Percentiles rank a stretch among this genome's conserved stretches.
These are phyloP conservation scores for Hyaloperonospora brassicae DNA, from an alignment of 352 stramenopile genomes.

Conservation along the genomic window DNA sequence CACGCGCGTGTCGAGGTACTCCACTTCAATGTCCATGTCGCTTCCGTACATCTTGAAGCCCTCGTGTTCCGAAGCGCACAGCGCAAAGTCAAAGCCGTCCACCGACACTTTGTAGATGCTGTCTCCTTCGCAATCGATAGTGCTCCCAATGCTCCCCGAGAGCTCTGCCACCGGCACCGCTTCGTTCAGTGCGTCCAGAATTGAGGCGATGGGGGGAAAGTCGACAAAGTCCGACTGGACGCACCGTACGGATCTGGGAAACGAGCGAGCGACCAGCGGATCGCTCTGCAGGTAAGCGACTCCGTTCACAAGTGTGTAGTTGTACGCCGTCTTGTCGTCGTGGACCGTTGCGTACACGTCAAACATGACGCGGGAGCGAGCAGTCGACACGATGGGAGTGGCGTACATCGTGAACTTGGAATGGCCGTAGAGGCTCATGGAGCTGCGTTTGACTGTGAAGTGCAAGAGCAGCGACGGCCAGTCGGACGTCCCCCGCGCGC, in stretches of 20 bases:
- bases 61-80: slow-evolving; percentile 7
- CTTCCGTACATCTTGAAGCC: slow-evolving; percentile 12
- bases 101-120: slow-evolving; percentile 10
- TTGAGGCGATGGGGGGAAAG: slow-evolving; percentile 7
- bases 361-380: slow-evolving; percentile 17
- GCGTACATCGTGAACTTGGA: slow-evolving; percentile 16
- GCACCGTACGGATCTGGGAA: not conserved
- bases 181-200: slow-evolving; percentile 3
- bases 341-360: slow-evolving; percentile 13
- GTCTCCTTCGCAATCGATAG: slow-evolving; percentile 2
- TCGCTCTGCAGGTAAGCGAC: slow-evolving; percentile 5
- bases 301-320: slow-evolving; percentile 21
- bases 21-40: slow-evolving; percentile 13
- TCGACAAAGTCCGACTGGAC: slow-evolving; percentile 1
- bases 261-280: not conserved
- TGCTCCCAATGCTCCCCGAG: not conserved
- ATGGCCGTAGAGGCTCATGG: slow-evolving; percentile 24
- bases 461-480: slow-evolving; percentile 22
- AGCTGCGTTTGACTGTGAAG: slow-evolving; percentile 26
- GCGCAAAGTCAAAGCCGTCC: slow-evolving; percentile 5
- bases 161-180: slow-evolving; percentile 3
- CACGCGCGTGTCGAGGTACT: slow-evolving; percentile 4
- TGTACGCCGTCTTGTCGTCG: slow-evolving; percentile 11
- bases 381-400: slow-evolving; percentile 12
- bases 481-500: slow-evolving; percentile 1